Base-by-base conservation (phyloP, 2,329 filamentous ascomycete genomes). In the Claviceps capensis region DNA sequence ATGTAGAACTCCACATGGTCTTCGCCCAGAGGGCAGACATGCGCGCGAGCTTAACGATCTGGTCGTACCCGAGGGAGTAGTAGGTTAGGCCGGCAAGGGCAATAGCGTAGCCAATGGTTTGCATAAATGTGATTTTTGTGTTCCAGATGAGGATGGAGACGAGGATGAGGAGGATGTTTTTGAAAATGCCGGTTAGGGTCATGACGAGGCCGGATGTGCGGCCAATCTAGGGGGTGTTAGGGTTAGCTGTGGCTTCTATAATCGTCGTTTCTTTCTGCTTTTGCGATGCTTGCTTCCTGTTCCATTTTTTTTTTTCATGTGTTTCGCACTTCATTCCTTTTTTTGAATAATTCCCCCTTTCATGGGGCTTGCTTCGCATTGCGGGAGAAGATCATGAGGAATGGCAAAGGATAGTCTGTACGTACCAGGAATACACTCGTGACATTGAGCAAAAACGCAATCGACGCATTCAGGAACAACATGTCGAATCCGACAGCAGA, bases 161-260 rank as follows among this genome's bases (percentile, higher is more conserved):
- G 55, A 78, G 72, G 57, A 94, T 86, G 52, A 94, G 81, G 53
- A 94, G 79, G 55, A 94, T 90, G 67, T 89, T 87, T 71, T 94
- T 94, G 62, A 93, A 79, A 57, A 94, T 88, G 65, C 88, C 87
- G 54, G 83, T 89, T 23, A 94, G 79, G 37, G 87, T 89, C 71
- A 94, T 85, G 61, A 90, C 86, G 49, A 94, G 79, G 52, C 85
- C 86, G 2, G 88, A 94, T 7, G 88, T 94, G 70, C 87, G 89
- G 65, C 88, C 87, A 62, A 94, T 94, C 86, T 91, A 50, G 26
- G 23, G 6, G 2, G 43, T 26, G 47, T 59, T 55, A 62, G 54
- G 62, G 54, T 38, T 14, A 45, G 8, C 17, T n/a, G 17, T 42
- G 30, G n/a, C 14, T 34, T 9, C 17, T n/a, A 41, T 8, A 41